Evolutionary conservation across 306 rosid species (phyloP).

Genomic region (Trichosanthes truncata): DNA sequence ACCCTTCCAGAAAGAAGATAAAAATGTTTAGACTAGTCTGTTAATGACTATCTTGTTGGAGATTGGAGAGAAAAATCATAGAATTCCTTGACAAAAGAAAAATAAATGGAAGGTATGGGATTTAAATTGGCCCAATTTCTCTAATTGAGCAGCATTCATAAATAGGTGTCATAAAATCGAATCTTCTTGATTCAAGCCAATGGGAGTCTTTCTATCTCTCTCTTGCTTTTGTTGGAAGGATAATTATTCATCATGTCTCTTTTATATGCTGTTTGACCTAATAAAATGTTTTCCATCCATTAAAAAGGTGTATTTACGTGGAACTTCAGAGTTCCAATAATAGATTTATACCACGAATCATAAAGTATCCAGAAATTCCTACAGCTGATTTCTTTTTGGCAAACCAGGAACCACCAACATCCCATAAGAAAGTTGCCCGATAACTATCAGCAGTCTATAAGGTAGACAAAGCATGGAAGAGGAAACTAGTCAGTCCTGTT

Average conservation of each 20-base stretch:
- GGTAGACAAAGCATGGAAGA: not conserved
- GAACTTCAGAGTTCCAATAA: not conserved
- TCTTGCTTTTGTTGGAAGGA: not conserved
- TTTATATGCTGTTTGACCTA: not conserved
- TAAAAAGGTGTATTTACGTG: not conserved
- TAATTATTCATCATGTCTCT: not conserved
- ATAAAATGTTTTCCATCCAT: not conserved
- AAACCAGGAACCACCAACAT: not conserved
- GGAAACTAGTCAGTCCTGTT: not conserved
- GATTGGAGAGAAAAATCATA: conserved; percentile 1
- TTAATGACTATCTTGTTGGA: not conserved
- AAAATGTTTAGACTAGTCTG: not conserved
- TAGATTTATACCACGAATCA: not conserved
- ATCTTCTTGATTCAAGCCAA: not conserved
- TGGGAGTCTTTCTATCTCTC: not conserved
- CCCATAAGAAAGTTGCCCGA: not conserved
- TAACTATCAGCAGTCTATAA: not conserved
- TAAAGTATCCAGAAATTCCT: not conserved
- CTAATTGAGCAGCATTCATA: not conserved
- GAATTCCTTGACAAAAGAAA: not conserved
- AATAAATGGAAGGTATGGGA: not conserved
- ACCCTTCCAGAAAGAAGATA: not conserved
- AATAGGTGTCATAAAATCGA: not conserved
- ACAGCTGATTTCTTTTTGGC: not conserved
- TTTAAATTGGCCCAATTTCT: not conserved